Evolutionary conservation across 805 yeast species (phyloP).

Genomic region (Pichia cephalocereana): DNA sequence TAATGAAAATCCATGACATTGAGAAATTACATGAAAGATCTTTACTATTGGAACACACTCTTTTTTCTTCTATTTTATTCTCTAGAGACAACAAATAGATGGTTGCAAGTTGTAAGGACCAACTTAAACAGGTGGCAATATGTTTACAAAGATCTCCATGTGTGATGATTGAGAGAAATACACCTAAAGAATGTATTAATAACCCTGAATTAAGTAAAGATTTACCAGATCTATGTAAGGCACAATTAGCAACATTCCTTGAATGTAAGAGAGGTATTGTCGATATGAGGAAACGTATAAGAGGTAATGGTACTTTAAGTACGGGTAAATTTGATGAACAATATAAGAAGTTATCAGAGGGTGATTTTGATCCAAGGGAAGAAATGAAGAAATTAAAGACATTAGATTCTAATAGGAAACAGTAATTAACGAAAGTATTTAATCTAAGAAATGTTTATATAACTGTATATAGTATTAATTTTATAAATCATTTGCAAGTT

Average conservation of each 20-base stretch:
- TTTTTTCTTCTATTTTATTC: background rate
- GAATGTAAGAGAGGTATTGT: constrained; percentile 88
- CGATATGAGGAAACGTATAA: constrained; percentile 83
- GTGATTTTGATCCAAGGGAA: constrained; percentile 73
- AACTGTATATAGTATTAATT: background rate
- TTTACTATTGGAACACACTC: too few species aligned
- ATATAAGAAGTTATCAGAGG: constrained; percentile 66
- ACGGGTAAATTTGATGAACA: constrained; percentile 91
- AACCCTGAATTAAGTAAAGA: constrained; percentile 68
- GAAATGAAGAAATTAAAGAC: constrained; percentile 67
- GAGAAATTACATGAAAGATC: too few species aligned
- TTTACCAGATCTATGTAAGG: constrained; percentile 80
- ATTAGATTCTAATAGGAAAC: constrained; percentile 44
- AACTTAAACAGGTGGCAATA: constrained; percentile 88
- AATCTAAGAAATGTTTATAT: background rate
- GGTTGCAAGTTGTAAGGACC: constrained; percentile 85
- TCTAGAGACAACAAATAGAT: constrained; percentile 18
- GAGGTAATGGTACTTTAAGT: constrained; percentile 89
- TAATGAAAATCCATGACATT: too few species aligned
- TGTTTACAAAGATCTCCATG: constrained; percentile 96
- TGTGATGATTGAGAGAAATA: constrained; percentile 80
- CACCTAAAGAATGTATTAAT: constrained; percentile 80
- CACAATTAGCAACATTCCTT: constrained; percentile 75
- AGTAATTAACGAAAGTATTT: constrained; percentile 8
- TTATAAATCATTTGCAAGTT: constrained; percentile 22